Conservation (phyloP, 2,329 filamentous ascomycete species). For the Paradendryphiella salina region DNA sequence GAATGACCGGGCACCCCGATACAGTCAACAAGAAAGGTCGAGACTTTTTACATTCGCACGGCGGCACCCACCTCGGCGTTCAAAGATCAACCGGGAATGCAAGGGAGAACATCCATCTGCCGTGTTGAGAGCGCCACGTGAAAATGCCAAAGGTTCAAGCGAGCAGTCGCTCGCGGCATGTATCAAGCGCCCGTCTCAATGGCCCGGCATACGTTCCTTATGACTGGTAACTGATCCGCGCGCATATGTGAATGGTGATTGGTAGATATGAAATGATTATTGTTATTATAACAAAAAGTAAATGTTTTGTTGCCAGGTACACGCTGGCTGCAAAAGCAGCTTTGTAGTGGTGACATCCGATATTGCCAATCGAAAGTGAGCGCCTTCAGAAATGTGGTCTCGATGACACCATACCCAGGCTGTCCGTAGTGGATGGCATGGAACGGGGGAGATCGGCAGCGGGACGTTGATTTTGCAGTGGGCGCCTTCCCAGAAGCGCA, state of each 20-base stretch:
- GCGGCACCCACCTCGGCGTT: slow-evolving; percentile 1
- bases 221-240: slow-evolving; percentile 3
- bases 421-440: slow-evolving; percentile 1
- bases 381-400: not conserved
- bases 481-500: slow-evolving; percentile 8
- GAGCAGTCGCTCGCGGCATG: not conserved
- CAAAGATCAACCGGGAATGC: not conserved
- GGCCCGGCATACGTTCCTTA: slow-evolving; percentile 4
- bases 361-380: not conserved
- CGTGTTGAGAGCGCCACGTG: slow-evolving; percentile 15
- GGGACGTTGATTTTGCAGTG: slow-evolving; percentile 15
- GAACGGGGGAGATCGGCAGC: slow-evolving; percentile 12
- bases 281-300: slow-evolving; percentile 3
- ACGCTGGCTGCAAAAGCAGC: not conserved
- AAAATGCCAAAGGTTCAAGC: slow-evolving; percentile 1
- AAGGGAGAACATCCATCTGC: slow-evolving; percentile 8
- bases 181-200: not conserved
- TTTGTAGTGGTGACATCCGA: not conserved
- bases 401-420: slow-evolving; percentile 5
- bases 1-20: not conserved
- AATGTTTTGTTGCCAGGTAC: not conserved
- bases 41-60: slow-evolving; percentile 1
- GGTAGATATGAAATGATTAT: not conserved
- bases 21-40: slow-evolving; percentile 1
- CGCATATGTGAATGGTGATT: slow-evolving; percentile 5